These are phyloP conservation scores for Hypoxylon sp. DNA, from an alignment of 2,329 filamentous ascomycete genomes.

Conservation along the genomic window DNA sequence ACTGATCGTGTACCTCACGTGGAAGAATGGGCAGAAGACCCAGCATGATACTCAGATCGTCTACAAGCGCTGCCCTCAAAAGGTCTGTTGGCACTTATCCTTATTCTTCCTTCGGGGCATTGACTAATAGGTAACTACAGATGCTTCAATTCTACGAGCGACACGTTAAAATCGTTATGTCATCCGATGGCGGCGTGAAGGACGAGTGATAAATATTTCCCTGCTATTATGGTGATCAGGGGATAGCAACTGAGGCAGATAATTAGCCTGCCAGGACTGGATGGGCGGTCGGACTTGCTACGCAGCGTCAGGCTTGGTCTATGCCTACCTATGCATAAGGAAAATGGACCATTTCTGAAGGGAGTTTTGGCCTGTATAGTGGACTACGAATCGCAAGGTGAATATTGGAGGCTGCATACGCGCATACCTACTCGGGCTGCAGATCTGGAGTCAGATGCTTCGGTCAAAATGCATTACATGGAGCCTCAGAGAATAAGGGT, in stretches of 20 bases:
- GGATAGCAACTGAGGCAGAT: slow-evolving; percentile 2
- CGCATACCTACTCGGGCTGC: slow-evolving; percentile 1
- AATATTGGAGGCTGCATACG: neutral
- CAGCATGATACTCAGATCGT: slow-evolving; percentile 77
- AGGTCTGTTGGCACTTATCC: slow-evolving; percentile 61
- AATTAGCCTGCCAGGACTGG: neutral
- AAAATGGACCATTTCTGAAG: slow-evolving; percentile 4
- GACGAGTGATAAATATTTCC: slow-evolving; percentile 32
- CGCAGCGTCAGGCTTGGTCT: neutral
- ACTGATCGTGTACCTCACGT: slow-evolving; percentile 77
- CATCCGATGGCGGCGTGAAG: slow-evolving; percentile 38
- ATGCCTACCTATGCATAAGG: slow-evolving; percentile 1
- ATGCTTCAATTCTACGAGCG: slow-evolving; percentile 72
- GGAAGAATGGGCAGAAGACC: slow-evolving; percentile 80
- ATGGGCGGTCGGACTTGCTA: neutral
- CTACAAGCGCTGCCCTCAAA: slow-evolving; percentile 83
- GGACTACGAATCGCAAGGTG: neutral
- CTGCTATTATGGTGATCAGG: neutral
- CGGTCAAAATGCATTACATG: neutral
- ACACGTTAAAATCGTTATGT: slow-evolving; percentile 67
- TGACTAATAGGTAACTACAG: slow-evolving; percentile 52
- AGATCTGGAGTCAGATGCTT: slow-evolving; percentile 2
- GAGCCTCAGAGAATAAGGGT: neutral
- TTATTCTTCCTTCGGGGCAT: neutral
- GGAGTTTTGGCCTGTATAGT: slow-evolving; percentile 5